These are phyloP conservation scores for Apophysomyces variabilis DNA, from an alignment of 371 early-diverging fungal genomes.

Conservation along the genomic window DNA sequence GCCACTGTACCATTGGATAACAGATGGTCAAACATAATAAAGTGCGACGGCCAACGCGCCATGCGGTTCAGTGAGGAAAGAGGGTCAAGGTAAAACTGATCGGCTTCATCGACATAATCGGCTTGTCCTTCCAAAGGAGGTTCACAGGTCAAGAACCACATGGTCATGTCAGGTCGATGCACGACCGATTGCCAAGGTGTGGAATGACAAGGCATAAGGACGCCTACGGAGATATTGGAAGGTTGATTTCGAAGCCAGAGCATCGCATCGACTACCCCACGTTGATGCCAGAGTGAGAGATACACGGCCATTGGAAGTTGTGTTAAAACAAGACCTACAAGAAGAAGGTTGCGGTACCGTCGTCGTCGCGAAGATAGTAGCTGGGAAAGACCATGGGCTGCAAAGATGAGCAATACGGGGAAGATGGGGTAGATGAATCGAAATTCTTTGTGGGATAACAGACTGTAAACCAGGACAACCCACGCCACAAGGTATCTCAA, in stretches of 20 bases:
- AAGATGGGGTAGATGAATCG: constrained; percentile 88
- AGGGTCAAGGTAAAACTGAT: constrained; percentile 81
- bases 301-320: constrained; percentile 76
- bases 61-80: constrained; percentile 49
- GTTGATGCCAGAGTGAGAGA: constrained; percentile 79
- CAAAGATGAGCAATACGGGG: constrained; percentile 73
- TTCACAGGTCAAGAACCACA: constrained; percentile 91
- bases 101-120: constrained; percentile 76
- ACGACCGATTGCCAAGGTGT: constrained; percentile 87
- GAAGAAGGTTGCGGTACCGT: constrained; percentile 16
- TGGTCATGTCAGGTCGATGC: constrained; percentile 29
- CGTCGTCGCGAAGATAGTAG: constrained; percentile 1
- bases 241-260: constrained; percentile 64
- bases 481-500: constrained; percentile 34
- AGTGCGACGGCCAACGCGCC: constrained; percentile 56
- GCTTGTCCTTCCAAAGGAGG: constrained; percentile 68
- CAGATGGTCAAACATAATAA: constrained; percentile 74
- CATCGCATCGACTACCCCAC: constrained; percentile 91
- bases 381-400: constrained; percentile 57
- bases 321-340: constrained; percentile 49
- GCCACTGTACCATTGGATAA: constrained; percentile 12
- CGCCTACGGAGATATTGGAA: constrained; percentile 24
- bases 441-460: constrained; percentile 91
- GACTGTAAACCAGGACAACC: constrained; percentile 70
- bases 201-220: constrained; percentile 96